These are phyloP conservation scores for Tephrocybe rancida DNA, from an alignment of 768 basidiomycete genomes.

Conservation along the genomic window DNA sequence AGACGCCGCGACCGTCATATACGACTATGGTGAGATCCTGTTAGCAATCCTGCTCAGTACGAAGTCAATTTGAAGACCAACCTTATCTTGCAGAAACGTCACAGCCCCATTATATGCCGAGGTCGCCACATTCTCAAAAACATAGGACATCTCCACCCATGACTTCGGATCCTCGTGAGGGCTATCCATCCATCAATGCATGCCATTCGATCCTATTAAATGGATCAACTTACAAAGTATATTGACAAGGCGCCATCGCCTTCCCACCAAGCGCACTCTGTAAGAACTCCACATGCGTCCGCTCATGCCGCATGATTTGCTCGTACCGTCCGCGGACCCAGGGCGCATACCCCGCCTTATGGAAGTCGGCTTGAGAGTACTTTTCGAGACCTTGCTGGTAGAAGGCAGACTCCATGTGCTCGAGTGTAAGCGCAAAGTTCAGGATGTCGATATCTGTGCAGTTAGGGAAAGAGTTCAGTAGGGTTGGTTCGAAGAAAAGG, in stretches of 20 bases:
- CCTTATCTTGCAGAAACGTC: constrained; percentile 44
- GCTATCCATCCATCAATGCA: constrained; percentile 23
- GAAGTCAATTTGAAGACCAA: constrained; percentile 5
- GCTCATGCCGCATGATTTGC: constrained; percentile 53
- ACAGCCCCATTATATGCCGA: constrained; percentile 64
- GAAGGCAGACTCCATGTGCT: constrained; percentile 47
- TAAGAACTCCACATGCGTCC: constrained; percentile 53
- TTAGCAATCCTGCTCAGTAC: neutral
- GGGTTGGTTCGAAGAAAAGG: too few relatives aligned
- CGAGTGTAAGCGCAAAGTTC: constrained; percentile 46
- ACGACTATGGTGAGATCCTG: constrained; percentile 27
- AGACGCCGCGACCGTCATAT: constrained; percentile 55
- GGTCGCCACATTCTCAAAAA: constrained; percentile 58
- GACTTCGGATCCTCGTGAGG: constrained; percentile 45
- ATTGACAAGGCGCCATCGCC: constrained; percentile 58
- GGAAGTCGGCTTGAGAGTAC: constrained; percentile 43
- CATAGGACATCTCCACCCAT: constrained; percentile 52
- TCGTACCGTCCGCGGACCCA: constrained; percentile 49
- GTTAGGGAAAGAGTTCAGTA: too few relatives aligned
- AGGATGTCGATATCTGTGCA: constrained; percentile 31
- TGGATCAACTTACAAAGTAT: constrained; percentile 49
- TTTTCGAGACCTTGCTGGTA: constrained; percentile 41
- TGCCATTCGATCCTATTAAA: neutral
- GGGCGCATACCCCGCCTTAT: constrained; percentile 41
- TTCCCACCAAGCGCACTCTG: constrained; percentile 39